Base-by-base conservation (phyloP, 1,284 basidiomycete species). In the Athelia psychrophila region DNA sequence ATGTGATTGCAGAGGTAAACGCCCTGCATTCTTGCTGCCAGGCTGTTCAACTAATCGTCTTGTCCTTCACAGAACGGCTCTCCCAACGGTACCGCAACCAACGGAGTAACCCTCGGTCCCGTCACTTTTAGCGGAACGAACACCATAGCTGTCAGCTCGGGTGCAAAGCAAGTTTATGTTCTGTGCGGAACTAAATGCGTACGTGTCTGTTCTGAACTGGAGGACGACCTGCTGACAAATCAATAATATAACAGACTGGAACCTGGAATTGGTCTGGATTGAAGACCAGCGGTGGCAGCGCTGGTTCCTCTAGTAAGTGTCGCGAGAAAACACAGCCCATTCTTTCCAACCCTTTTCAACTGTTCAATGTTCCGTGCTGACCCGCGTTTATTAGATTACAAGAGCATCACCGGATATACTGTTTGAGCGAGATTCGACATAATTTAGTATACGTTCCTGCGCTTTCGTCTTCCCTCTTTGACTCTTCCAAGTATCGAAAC, bases 261-360 rank as follows among this genome's bases (percentile, higher is more conserved):
- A 15, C 47, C 12, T 48, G 47, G 47, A 27, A 48, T 27, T 48
- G 47, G 47, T 32, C 18, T 35, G 47, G 47, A 6, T 25, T 48
- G 19, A 48, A 16, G 16, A 48, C 47, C 27, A 48, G 25, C 30
- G 47, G 47, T 19, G 47, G 47, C n/a, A 35, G n/a, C 47, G 30
- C 12, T 4, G 47, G 47, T 36, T 32, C 25, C 15, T 48, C 19
- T 5, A 48, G 47, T 48, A 19, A 30, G 47, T 48, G n/a, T 5
- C n/a, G 27, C n/a, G n/a, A n/a, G n/a, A n/a, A n/a, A n/a, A n/a
- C n/a, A n/a, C n/a, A n/a, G n/a, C n/a, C n/a, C n/a, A n/a, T n/a
- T n/a, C n/a, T n/a, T n/a, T n/a, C n/a, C n/a, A n/a, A n/a, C n/a
- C n/a, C n/a, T n/a, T n/a, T n/a, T n/a, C n/a, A n/a, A n/a, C n/a